phyloP scores from a whole-genome alignment of 345 rosid genomes.

The Barbarea vulgaris region DNA sequence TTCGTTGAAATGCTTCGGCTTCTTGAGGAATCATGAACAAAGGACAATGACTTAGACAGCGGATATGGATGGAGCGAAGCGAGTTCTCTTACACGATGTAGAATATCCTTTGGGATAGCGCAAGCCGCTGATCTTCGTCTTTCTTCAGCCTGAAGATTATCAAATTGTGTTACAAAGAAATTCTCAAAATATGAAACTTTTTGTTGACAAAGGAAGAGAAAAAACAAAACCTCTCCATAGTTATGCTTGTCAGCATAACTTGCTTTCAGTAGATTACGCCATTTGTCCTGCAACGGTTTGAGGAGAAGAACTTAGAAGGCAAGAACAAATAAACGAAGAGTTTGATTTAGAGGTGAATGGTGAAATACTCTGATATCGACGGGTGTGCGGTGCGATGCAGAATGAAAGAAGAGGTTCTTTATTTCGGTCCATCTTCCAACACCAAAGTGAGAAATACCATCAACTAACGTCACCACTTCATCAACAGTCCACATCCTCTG shows the following conservation, averaged over 20 bases:
- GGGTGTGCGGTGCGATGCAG: conserved; percentile 76
- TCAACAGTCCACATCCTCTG: conserved; percentile 85
- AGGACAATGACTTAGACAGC: conserved; percentile 1
- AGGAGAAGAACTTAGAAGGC: conserved; percentile 22
- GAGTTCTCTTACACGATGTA: conserved; percentile 66
- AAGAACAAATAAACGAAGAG: conserved; percentile 6
- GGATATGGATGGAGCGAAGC: conserved; percentile 76
- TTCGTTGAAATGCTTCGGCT: conserved; percentile 37
- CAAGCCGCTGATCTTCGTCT: conserved; percentile 46
- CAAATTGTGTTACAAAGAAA: background rate
- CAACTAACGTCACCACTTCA: conserved; percentile 77
- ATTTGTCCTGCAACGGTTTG: conserved; percentile 66
- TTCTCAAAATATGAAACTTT: background rate
- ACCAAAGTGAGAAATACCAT: conserved; percentile 85
- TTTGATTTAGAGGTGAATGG: background rate
- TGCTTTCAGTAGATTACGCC: conserved; percentile 90
- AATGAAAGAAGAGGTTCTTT: conserved; percentile 64
- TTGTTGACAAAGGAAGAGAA: background rate
- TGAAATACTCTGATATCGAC: conserved; percentile 85
- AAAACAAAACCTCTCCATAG: conserved; percentile 55
- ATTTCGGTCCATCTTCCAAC: conserved; percentile 95
- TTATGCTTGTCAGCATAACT: conserved; percentile 46
- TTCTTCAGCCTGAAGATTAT: conserved; percentile 55
- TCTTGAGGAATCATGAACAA: conserved; percentile 36
- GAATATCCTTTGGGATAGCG: conserved; percentile 57